Conservation (phyloP, 331 rosid species). For the Malus hybrid region DNA sequence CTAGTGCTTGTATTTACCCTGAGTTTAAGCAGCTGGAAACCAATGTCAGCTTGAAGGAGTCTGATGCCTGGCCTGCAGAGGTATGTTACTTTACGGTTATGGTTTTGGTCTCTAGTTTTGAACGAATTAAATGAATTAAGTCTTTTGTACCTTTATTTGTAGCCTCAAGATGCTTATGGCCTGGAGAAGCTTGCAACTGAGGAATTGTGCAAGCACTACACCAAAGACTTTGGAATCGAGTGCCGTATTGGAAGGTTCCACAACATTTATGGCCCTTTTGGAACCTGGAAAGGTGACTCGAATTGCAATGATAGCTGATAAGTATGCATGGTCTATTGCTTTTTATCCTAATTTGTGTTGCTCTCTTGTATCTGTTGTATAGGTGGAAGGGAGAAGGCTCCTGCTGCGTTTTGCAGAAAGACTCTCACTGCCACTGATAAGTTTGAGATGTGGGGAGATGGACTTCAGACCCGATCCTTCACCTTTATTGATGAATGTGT, state of each 20-base stretch:
- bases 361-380: slow-evolving; percentile 13
- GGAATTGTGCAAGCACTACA: slow-evolving; percentile 96
- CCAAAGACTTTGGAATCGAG: slow-evolving; percentile 87
- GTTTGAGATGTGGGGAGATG: slow-evolving; percentile 99
- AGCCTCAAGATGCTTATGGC: slow-evolving; percentile 99
- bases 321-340: neutral
- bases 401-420: slow-evolving; percentile 97
- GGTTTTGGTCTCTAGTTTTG: slow-evolving; percentile 1
- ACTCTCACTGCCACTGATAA: slow-evolving; percentile 59
- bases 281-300: slow-evolving; percentile 93
- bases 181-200: slow-evolving; percentile 98
- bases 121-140: slow-evolving; percentile 2
- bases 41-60: slow-evolving; percentile 94
- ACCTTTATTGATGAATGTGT: slow-evolving; percentile 99
- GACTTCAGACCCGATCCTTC: slow-evolving; percentile 93
- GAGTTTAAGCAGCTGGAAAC: slow-evolving; percentile 95
- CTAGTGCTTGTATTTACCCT: slow-evolving; percentile 96
- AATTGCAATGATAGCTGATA: neutral
- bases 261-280: slow-evolving; percentile 92
- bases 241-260: slow-evolving; percentile 97
- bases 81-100: slow-evolving; percentile 30
- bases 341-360: slow-evolving; percentile 12
- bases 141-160: slow-evolving; percentile 4
- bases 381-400: slow-evolving; percentile 99
- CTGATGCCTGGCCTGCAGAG: slow-evolving; percentile 99